A percentile compares a stretch with the other conserved stretches of the same genome.
Evolutionary conservation across 2,329 filamentous ascomycete species (phyloP).

Genomic region (Magnaporthiopsis poae): DNA sequence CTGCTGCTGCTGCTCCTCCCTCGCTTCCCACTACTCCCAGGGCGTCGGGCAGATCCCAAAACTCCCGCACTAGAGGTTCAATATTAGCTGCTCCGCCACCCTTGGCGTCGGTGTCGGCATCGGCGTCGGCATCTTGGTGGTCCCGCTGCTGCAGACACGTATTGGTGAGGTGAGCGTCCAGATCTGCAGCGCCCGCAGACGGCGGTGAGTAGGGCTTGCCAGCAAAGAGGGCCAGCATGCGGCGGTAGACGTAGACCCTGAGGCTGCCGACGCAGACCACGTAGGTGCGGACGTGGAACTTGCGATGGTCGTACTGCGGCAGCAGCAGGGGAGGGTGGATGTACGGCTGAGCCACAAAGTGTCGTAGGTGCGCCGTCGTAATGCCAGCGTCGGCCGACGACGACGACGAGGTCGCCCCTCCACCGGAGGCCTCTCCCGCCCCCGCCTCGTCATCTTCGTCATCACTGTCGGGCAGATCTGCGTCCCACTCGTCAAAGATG

Average conservation of each 20-base stretch:
- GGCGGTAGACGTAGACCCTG: constrained; percentile 73
- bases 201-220: constrained; percentile 62
- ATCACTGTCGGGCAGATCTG: constrained; percentile 52
- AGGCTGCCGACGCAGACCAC: constrained; percentile 72
- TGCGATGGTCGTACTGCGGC: constrained; percentile 52
- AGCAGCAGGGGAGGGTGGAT: constrained; percentile 79
- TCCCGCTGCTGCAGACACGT: constrained; percentile 72
- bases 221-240: constrained; percentile 90
- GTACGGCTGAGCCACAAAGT: constrained; percentile 93
- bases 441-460: constrained; percentile 43
- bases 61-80: constrained; percentile 26
- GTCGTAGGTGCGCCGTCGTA: constrained; percentile 79
- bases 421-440: constrained; percentile 17
- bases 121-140: constrained; percentile 10
- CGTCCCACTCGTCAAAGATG: constrained; percentile 91
- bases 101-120: constrained; percentile 28
- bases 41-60: constrained; percentile 53
- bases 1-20: not conserved
- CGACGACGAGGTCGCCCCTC: not conserved
- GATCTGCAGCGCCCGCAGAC: constrained; percentile 38
- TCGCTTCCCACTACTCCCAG: constrained; percentile 8
- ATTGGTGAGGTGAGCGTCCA: constrained; percentile 80
- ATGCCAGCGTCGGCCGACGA: constrained; percentile 36
- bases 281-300: constrained; percentile 93
- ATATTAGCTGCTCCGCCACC: constrained; percentile 43